Percentiles rank a stretch among this genome's conserved stretches.
phyloP scores from a whole-genome alignment of 129 eudicot genomes.

The Tanacetum coccineum region DNA sequence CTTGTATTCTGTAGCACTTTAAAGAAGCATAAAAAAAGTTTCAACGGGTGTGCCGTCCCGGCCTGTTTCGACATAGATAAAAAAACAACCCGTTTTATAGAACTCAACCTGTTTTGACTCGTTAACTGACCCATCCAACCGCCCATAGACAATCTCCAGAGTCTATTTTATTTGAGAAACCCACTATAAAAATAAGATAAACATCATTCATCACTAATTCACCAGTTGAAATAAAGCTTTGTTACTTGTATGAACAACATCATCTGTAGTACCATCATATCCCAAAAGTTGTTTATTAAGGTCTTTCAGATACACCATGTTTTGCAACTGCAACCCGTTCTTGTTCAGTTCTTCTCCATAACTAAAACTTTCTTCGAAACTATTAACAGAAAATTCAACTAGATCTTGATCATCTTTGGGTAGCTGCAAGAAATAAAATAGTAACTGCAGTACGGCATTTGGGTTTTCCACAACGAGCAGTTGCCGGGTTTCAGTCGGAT shows the following conservation, averaged over 20 bases:
- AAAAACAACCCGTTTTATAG: no score
- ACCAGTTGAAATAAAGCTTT: constrained; percentile 24
- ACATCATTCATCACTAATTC: neutral
- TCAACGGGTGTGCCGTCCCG: no score
- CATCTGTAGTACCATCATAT: neutral
- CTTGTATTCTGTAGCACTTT: no score
- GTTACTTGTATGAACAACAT: neutral
- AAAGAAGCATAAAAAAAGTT: no score
- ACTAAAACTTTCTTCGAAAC: constrained; percentile 8
- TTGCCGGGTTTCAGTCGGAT: neutral
- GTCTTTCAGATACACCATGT: constrained; percentile 13
- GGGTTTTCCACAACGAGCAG: constrained; percentile 49
- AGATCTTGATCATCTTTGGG: constrained; percentile 24
- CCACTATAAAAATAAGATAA: no score
- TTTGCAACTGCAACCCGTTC: constrained; percentile 7
- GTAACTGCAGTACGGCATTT: constrained; percentile 57
- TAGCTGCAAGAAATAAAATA: constrained; percentile 57
- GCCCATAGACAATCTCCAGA: no score
- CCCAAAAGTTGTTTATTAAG: constrained; percentile 7
- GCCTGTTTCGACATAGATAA: no score
- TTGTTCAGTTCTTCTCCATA: constrained; percentile 27
- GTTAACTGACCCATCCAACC: no score
- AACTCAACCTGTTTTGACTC: no score
- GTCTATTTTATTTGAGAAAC: no score
- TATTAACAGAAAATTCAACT: constrained; percentile 7